Evolutionary conservation across 2,329 filamentous ascomycete species (phyloP).

Genomic region (Monosporascus sp.): DNA sequence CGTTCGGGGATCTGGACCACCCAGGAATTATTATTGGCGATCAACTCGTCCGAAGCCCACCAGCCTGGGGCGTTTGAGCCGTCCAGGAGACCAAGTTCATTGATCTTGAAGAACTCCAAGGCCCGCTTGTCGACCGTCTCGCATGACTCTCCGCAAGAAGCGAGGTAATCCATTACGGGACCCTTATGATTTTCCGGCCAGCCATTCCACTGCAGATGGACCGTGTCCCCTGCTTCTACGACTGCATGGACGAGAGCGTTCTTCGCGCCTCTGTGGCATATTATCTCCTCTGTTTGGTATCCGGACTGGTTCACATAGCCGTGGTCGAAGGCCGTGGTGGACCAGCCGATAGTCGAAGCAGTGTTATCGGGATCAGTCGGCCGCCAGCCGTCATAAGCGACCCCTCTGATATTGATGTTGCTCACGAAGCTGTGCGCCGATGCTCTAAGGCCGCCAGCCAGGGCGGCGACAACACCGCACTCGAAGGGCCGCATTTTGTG

Average conservation of each 20-base stretch:
- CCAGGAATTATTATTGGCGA: slow-evolving; percentile 44
- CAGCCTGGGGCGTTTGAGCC: slow-evolving; percentile 21
- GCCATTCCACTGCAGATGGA: slow-evolving; percentile 32
- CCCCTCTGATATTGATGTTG: slow-evolving; percentile 20
- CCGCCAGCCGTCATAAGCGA: slow-evolving; percentile 21
- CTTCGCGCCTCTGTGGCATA: slow-evolving; percentile 29
- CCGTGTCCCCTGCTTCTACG: slow-evolving; percentile 29
- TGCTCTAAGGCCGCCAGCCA: slow-evolving; percentile 4
- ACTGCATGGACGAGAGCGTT: slow-evolving; percentile 27
- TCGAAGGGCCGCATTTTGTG: slow-evolving; percentile 4
- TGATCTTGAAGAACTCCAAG: slow-evolving; percentile 33
- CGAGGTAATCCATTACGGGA: slow-evolving; percentile 34
- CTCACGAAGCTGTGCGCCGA: slow-evolving; percentile 22
- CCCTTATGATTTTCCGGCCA: slow-evolving; percentile 34
- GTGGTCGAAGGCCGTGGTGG: slow-evolving; percentile 28
- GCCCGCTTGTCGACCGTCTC: slow-evolving; percentile 26
- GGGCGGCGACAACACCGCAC: slow-evolving; percentile 1
- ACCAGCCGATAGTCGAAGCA: slow-evolving; percentile 21
- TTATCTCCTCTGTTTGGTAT: slow-evolving; percentile 30
- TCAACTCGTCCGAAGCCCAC: slow-evolving; percentile 37
- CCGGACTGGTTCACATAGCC: slow-evolving; percentile 35
- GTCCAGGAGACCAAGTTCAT: slow-evolving; percentile 25
- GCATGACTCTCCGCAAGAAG: slow-evolving; percentile 30
- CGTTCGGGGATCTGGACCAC: slow-evolving; percentile 38
- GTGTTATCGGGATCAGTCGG: slow-evolving; percentile 13